Base-by-base conservation (phyloP, 352 stramenopile genomes). In the Pythium dissimile region DNA sequence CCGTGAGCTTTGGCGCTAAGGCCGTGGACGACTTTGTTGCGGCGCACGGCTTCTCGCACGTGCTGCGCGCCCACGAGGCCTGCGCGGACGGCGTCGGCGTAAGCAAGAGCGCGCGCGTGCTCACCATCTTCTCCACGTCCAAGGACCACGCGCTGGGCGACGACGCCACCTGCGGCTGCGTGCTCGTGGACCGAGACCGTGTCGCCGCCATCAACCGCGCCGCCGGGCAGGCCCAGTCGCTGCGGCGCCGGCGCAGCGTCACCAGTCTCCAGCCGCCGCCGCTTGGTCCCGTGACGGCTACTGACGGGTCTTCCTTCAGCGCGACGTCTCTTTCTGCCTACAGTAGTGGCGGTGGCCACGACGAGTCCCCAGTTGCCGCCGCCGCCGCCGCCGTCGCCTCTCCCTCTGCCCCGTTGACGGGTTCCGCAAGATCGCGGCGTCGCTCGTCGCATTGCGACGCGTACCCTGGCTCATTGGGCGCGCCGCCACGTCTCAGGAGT, bases 61-160 rank as follows among this genome's bases (percentile, higher is more conserved):
- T 96, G 10, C 45, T 96, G 13, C 71, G 86, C 27, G 86, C 86
- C 1, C 86, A 96, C 45, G 84, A 93, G 44, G 73, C 88, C 16
- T 59, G 60, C 18, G 41, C 97, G 53, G 95, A 99, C 54, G 97
- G 97, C 18, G 50, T 91, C 3, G 62, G 42, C 1, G 63, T 91
- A 13, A 66, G 71, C 34, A 88, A 87, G 26, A 62, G 65, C 8
- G 77, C 79, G 13, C 69, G 74, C 2, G 71, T 88, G 48, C 54
- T 89, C 41, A 91, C 81, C 18, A 65, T 91, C 23, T 91, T 91
- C 41, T 88, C 76, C 4, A 89, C 79, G 1, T 89, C 78, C 11
- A 88, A 86, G 34, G 79, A 91, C 37, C 81, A 91, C 42, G 77
- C 73, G 13, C 59, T 88, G 23, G 77, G 79, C 8, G 74, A 84